phyloP scores from a whole-genome alignment of 768 basidiomycete genomes.

The Chlorophyllum brunneum region DNA sequence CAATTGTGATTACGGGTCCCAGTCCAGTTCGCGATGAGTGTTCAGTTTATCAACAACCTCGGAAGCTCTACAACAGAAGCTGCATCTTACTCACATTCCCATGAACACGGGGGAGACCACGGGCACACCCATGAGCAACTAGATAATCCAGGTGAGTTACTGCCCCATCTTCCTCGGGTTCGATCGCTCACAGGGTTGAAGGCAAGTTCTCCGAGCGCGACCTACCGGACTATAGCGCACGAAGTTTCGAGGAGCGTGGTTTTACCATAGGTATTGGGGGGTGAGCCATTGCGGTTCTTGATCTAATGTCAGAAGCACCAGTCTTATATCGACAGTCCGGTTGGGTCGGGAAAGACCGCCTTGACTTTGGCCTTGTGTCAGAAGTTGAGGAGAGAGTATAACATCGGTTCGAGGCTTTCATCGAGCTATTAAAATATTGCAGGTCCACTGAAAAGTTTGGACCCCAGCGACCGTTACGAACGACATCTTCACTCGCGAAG shows the following conservation, averaged over 20 bases:
- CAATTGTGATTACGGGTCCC: neutral
- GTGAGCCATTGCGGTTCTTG: constrained; percentile 38
- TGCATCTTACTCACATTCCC: constrained; percentile 41
- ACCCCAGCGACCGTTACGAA: constrained; percentile 86
- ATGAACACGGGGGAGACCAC: constrained; percentile 65
- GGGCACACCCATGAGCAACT: constrained; percentile 95
- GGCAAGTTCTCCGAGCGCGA: constrained; percentile 93
- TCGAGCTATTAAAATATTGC: neutral
- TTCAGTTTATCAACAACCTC: constrained; percentile 75
- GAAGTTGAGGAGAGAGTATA: constrained; percentile 74
- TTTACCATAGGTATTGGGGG: constrained; percentile 99
- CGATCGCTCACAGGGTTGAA: constrained; percentile 24
- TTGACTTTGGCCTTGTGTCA: constrained; percentile 88
- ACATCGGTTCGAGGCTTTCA: constrained; percentile 65
- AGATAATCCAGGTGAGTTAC: constrained; percentile 74
- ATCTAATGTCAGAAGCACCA: neutral
- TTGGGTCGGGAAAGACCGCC: constrained; percentile 98
- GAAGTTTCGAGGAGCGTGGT: constrained; percentile 89
- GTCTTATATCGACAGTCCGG: constrained; percentile 59
- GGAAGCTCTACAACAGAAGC: constrained; percentile 29
- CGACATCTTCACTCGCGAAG: constrained; percentile 98
- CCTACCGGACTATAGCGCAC: constrained; percentile 77
- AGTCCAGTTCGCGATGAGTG: constrained; percentile 41
- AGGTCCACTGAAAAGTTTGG: neutral
- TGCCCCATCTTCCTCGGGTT: neutral